phyloP scores from a whole-genome alignment of 495 filamentous ascomycete species.

The Hyaloscypha bicolor region DNA sequence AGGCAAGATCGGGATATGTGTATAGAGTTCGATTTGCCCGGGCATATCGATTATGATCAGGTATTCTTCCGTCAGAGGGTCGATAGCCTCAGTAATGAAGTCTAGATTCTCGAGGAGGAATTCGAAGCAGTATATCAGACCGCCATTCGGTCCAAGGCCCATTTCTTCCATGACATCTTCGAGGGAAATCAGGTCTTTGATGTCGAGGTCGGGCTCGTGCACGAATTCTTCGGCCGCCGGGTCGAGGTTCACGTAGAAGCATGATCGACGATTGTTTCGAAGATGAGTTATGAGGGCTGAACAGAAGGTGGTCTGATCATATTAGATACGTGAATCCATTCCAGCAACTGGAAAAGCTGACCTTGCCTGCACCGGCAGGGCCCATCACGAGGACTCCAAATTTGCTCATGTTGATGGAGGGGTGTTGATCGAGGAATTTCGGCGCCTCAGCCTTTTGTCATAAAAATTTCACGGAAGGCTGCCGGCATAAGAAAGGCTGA shows the following conservation, averaged over 20 bases:
- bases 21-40: slow-evolving; percentile 98
- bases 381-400: slow-evolving; percentile 95
- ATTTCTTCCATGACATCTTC: slow-evolving; percentile 99
- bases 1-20: slow-evolving; percentile 90
- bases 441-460: slow-evolving; percentile 22
- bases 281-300: slow-evolving; percentile 90
- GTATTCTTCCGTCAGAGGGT: slow-evolving; percentile 89
- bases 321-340: slow-evolving; percentile 4
- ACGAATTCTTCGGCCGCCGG: slow-evolving; percentile 92
- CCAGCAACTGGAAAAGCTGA: slow-evolving; percentile 34
- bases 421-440: not conserved
- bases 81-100: slow-evolving; percentile 85
- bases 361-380: slow-evolving; percentile 86
- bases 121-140: slow-evolving; percentile 97
- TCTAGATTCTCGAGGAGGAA: slow-evolving; percentile 94
- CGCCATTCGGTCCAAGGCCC: slow-evolving; percentile 90
- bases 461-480: slow-evolving; percentile 16
- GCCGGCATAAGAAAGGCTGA: slow-evolving; percentile 5
- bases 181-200: slow-evolving; percentile 92
- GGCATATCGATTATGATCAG: slow-evolving; percentile 98
- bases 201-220: slow-evolving; percentile 93
- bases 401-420: slow-evolving; percentile 72
- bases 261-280: slow-evolving; percentile 80
- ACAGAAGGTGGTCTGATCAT: slow-evolving; percentile 83
- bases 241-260: slow-evolving; percentile 97